Conservation (phyloP, 2,329 filamentous ascomycete species). For the Sporothrix pallida region DNA sequence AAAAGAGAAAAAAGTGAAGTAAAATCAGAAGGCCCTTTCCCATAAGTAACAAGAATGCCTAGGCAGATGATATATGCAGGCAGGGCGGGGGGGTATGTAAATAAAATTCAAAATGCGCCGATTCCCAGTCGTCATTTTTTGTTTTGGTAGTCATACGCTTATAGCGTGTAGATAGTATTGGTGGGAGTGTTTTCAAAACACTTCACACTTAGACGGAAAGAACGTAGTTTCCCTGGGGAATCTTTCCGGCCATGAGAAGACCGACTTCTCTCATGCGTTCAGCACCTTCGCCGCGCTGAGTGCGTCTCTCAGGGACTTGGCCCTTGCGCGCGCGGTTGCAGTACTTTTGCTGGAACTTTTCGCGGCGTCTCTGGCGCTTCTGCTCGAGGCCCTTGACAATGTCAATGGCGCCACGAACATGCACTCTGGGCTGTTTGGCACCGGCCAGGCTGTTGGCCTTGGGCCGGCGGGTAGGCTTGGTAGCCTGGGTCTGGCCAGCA, state of each 20-base stretch:
- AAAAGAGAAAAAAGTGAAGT: no score
- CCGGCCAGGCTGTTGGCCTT: conserved; percentile 44
- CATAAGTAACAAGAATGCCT: conserved; percentile 5
- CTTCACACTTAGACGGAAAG: conserved; percentile 65
- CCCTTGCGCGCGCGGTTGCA: conserved; percentile 81
- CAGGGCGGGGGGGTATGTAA: conserved; percentile 20
- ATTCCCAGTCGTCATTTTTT: conserved; percentile 27
- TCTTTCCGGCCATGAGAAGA: conserved; percentile 82
- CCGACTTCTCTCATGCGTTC: conserved; percentile 94
- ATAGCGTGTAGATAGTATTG: background rate
- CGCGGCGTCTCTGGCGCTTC: conserved; percentile 89
- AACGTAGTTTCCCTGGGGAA: conserved; percentile 75
- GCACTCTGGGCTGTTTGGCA: conserved; percentile 55
- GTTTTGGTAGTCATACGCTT: background rate
- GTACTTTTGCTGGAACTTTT: conserved; percentile 90
- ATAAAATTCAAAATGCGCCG: conserved; percentile 24
- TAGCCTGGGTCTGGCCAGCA: conserved; percentile 17
- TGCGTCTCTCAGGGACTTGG: conserved; percentile 65
- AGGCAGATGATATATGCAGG: background rate
- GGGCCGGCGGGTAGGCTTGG: conserved; percentile 42
- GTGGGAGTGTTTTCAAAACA: background rate
- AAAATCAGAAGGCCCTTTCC: background rate
- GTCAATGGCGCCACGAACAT: conserved; percentile 91
- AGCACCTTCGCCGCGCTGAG: conserved; percentile 82
- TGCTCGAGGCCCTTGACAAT: conserved; percentile 96